A percentile compares a stretch with the other conserved stretches of the same genome.
These are phyloP conservation scores for Dictyophora rubrovolvata DNA, from an alignment of 768 basidiomycete genomes.

Conservation along the genomic window DNA sequence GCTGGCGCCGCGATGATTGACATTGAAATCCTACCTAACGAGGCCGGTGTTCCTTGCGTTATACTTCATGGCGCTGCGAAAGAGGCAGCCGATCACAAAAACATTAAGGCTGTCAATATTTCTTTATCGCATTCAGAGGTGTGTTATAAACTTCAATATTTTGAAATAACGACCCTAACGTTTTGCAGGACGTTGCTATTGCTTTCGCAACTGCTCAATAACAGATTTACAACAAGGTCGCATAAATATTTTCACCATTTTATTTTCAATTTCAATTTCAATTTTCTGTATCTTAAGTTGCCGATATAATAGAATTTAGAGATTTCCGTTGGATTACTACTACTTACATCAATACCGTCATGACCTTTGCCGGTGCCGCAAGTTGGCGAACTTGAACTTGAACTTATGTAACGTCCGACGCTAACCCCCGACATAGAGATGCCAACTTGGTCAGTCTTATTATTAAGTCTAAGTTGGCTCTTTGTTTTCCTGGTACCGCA, in stretches of 20 bases:
- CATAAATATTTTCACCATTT: background rate
- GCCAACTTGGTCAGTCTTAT: background rate
- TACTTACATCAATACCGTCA: too few relatives aligned
- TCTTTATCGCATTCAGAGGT: slow-evolving; percentile 93
- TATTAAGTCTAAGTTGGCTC: slow-evolving; percentile 29
- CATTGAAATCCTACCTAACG: slow-evolving; percentile 84
- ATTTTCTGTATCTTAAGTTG: background rate
- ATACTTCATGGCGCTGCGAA: slow-evolving; percentile 72
- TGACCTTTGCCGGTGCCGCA: too few relatives aligned
- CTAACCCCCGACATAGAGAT: background rate
- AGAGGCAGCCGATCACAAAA: slow-evolving; percentile 58
- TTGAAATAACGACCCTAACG: background rate
- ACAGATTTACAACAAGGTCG: background rate
- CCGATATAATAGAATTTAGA: background rate
- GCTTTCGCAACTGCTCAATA: slow-evolving; percentile 50
- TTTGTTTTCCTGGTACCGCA: slow-evolving; percentile 78
- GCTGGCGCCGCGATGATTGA: slow-evolving; percentile 94
- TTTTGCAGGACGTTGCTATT: slow-evolving; percentile 62
- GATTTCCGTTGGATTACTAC: too few relatives aligned
- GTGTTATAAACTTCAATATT: slow-evolving; percentile 22
- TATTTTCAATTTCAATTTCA: background rate
- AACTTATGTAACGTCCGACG: too few relatives aligned
- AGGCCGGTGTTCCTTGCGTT: slow-evolving; percentile 71
- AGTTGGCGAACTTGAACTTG: too few relatives aligned
- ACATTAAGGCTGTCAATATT: slow-evolving; percentile 64